phyloP scores from a whole-genome alignment of 2,329 filamentous ascomycete genomes.

The Aspergillus pseudoglaucus region DNA sequence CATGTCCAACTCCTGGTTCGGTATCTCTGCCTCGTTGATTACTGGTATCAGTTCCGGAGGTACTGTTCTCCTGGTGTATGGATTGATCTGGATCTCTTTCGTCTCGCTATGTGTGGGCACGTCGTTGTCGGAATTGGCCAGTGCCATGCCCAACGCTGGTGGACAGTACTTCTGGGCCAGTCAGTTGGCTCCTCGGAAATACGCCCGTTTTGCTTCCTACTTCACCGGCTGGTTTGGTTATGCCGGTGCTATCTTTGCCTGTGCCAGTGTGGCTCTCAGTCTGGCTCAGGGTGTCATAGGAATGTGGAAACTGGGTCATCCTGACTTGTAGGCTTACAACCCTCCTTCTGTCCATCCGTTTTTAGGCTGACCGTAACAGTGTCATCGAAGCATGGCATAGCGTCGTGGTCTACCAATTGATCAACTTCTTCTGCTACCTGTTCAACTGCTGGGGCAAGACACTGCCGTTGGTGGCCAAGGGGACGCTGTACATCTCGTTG shows the following conservation, averaged over 20 bases:
- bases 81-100: conserved; percentile 42
- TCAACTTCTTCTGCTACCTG: conserved; percentile 44
- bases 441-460: conserved; percentile 42
- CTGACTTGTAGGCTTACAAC: conserved; percentile 41
- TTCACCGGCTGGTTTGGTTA: conserved; percentile 48
- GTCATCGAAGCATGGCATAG: conserved; percentile 29
- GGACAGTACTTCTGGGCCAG: conserved; percentile 49
- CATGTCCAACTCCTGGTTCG: conserved; percentile 48
- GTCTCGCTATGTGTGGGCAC: conserved; percentile 43
- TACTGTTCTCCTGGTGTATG: conserved; percentile 45
- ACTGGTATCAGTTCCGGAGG: conserved; percentile 48
- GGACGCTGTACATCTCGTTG: conserved; percentile 42
- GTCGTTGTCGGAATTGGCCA: conserved; percentile 43
- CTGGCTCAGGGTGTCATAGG: conserved; percentile 45
- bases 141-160: conserved; percentile 46
- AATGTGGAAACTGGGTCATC: conserved; percentile 48
- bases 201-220: conserved; percentile 42
- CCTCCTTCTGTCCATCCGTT: neutral
- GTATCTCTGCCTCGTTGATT: conserved; percentile 43
- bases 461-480: conserved; percentile 35
- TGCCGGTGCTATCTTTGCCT: conserved; percentile 50
- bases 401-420: conserved; percentile 42
- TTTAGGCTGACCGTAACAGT: conserved; percentile 16
- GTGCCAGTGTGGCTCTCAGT: conserved; percentile 46
- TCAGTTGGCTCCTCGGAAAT: conserved; percentile 42